Base-by-base conservation (phyloP, 1,284 basidiomycete genomes). In the Fomes fomentarius region DNA sequence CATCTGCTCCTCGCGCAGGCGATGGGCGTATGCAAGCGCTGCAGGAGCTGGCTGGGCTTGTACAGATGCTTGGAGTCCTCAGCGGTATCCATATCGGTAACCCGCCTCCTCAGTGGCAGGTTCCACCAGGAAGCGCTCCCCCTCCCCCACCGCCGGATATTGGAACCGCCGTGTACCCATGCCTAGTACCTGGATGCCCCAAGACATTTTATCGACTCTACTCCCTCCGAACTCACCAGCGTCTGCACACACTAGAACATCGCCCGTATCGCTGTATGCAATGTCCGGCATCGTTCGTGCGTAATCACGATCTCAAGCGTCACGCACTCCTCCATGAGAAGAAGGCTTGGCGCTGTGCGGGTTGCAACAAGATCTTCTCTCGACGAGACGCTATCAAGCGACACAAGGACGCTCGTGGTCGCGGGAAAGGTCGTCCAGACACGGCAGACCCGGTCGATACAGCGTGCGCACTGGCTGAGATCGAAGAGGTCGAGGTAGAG, bases 261-360 rank as follows among this genome's bases (percentile, higher is more conserved):
- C 79, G 87, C 5, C 86, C 88, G 1, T 85, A 77, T 68, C 77
- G 79, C 14, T 91, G 88, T 63, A 69, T 66, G 2, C 66, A 70
- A 2, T 91, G 89, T 54, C 83, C 87, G 10, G 88, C 88, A 7
- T 83, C 84, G 9, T 91, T 91, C 69, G 81, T 83, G 5, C 78
- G 89, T 42, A 89, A 86, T 60, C 87, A 91, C 59, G 89, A 91
- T 66, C 75, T 91, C 37, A 89, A 88, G 70, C 80, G 89, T 15
- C 89, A 91, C 66, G 67, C 79, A 25, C 82, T 82, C 61, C 72
- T 87, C 31, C 88, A 90, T 66, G 85, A 84, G 50, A 81, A 76
- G 62, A 83, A 80, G 55, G 85, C 83, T 26, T 91, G 82, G 81
- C 81, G 83, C 60, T 91, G 89, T 62, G 74, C 73, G 33, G 86